Base-by-base conservation (phyloP, 805 yeast genomes). In the Vanderwaltozyma verrucispora region DNA sequence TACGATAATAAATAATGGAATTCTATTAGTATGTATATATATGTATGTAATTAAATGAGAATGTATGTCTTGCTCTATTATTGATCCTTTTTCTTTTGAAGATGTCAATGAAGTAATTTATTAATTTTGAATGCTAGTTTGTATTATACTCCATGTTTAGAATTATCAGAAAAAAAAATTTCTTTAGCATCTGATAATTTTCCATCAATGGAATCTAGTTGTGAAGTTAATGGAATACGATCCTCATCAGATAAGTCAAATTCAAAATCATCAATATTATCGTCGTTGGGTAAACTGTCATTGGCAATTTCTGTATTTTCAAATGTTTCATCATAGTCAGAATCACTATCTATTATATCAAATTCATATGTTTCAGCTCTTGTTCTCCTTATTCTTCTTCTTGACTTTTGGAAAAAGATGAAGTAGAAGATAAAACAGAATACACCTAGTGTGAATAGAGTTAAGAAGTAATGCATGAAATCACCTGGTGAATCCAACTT, bases 341-440 rank as follows among this genome's bases (percentile, higher is more conserved):
- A 59, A 32, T 79, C 82, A 7, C 81, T 80, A 15, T 77, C 80
- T 32, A 82, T 82, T 33, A 81, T 75, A 52, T 82, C 94, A 51
- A 82, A 79, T 53, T 82, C 92, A 50, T 73, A 78, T 38, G 75
- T 75, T 28, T 78, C 86, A 49, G 80, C 74, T 60, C 87, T 63
- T 53, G 81, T 63, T 59, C 84, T 65, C 40, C 74, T 59, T 45
- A 67, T 59, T 45, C 64, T 61, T 42, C 65, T 67, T 43, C 69
- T 56, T 6, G 59, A 66, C 32, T 54, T 60, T 30, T 55, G 51
- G 56, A 60, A 62, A 50, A 72, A 65, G 63, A 60, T 68, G 47
- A 55, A 68, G 49, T 64, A 74, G 44, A 58, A 64, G 51, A 63
- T 59, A 43, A 61, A 64, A 11, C 68, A 53, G 5, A 67, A 51